These are phyloP conservation scores for Thecamonas trahens DNA, from an alignment of 78 protist species.

Conservation along the genomic window DNA sequence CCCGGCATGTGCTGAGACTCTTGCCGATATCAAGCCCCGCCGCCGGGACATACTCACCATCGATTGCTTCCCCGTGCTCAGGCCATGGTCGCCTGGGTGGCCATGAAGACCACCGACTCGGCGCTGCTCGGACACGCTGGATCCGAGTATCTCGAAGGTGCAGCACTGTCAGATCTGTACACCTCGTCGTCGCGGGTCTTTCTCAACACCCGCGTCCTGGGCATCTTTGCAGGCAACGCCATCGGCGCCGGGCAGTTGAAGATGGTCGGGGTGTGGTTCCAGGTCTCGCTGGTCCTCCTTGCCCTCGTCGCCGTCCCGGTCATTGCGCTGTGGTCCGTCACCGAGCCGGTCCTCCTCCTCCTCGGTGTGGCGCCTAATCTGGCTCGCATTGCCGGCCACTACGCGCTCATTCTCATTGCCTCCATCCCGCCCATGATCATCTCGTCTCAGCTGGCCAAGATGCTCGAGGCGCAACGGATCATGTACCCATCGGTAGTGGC, in stretches of 20 bases:
- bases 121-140: slow-evolving; percentile 18
- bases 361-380: neutral
- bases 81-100: slow-evolving; percentile 16
- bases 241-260: neutral
- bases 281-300: neutral
- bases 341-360: neutral
- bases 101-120: slow-evolving; percentile 11
- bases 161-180: neutral
- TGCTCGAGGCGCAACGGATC: neutral
- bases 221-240: neutral
- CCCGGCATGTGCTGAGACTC: too few species aligned
- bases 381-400: neutral
- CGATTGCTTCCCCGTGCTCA: too few species aligned
- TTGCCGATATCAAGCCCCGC: too few species aligned
- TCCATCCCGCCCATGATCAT: neutral
- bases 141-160: neutral
- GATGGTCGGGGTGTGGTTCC: slow-evolving; percentile 1
- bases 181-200: neutral
- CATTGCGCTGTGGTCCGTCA: neutral
- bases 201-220: neutral
- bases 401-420: neutral
- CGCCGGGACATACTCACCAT: too few species aligned
- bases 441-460: neutral
- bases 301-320: neutral
- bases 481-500: neutral